Conservation (phyloP, 2,329 filamentous ascomycete species). For the Didymosphaeria variabile region DNA sequence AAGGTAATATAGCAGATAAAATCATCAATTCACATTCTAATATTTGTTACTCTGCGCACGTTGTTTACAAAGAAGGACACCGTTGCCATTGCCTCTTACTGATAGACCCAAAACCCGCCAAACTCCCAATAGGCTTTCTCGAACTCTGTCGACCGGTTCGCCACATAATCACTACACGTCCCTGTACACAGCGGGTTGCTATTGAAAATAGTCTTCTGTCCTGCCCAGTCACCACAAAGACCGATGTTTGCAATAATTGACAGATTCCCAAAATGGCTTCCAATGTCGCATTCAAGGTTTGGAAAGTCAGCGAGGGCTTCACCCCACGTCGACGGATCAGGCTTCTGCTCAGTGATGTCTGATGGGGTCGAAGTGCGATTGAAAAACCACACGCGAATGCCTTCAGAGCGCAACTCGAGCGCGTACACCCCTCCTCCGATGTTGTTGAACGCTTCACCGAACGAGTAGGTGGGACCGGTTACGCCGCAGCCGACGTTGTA, state of each 20-base stretch:
- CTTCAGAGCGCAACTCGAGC: constrained; percentile 42
- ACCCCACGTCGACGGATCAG: constrained; percentile 31
- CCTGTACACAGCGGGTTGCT: constrained; percentile 54
- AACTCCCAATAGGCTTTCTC: constrained; percentile 40
- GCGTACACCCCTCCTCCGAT: constrained; percentile 49
- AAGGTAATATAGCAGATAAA: background rate
- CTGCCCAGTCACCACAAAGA: constrained; percentile 64
- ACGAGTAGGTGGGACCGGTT: constrained; percentile 26
- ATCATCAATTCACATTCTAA: background rate
- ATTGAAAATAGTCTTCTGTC: constrained; percentile 48
- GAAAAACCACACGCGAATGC: constrained; percentile 54
- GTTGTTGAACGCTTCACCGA: constrained; percentile 36
- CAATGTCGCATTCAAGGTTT: constrained; percentile 57
- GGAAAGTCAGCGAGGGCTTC: constrained; percentile 42
- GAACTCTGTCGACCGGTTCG: constrained; percentile 26
- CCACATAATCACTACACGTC: constrained; percentile 44
- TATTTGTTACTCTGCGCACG: background rate
- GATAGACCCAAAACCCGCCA: constrained; percentile 35
- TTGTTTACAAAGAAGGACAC: background rate
- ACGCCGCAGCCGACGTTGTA: constrained; percentile 46
- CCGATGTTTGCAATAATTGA: constrained; percentile 56
- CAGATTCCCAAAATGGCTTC: constrained; percentile 32
- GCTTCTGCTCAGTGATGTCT: constrained; percentile 21
- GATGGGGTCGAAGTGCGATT: constrained; percentile 24
- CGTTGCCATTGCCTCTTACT: background rate